A percentile compares a stretch with the other conserved stretches of the same genome.
phyloP scores from a whole-genome alignment of 2,329 filamentous ascomycete species.

The Fusarium anguioides region DNA sequence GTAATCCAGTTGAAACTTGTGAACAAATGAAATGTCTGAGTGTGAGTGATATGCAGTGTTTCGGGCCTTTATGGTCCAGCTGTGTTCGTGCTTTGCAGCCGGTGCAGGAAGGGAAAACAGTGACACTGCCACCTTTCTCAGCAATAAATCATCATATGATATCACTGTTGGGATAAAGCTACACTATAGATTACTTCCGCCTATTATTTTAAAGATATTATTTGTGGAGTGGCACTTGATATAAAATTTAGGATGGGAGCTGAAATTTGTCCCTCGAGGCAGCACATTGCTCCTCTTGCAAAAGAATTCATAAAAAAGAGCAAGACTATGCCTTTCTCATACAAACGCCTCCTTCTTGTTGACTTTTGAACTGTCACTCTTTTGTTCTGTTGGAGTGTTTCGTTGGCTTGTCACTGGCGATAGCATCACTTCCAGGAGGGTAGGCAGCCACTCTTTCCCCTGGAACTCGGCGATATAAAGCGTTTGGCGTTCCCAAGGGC shows the following conservation, averaged over 20 bases:
- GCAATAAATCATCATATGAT: neutral
- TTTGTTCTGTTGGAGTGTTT: neutral
- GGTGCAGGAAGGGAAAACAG: neutral
- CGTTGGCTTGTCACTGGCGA: slow-evolving; percentile 6
- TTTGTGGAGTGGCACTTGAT: neutral
- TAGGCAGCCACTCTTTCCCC: slow-evolving; percentile 4
- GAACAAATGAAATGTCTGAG: neutral
- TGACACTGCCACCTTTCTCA: neutral
- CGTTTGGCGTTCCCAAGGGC: neutral
- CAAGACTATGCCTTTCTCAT: too few relatives aligned
- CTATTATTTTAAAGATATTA: too few relatives aligned
- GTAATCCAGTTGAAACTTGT: neutral
- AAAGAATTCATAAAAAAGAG: neutral
- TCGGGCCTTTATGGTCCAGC: neutral
- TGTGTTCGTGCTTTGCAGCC: neutral
- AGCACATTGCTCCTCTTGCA: neutral
- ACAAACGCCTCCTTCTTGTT: fast-evolving
- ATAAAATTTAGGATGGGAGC: neutral
- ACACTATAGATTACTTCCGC: neutral
- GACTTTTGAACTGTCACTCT: neutral
- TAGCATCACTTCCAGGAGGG: neutral
- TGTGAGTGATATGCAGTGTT: neutral
- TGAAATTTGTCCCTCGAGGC: neutral
- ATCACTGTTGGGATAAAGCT: neutral
- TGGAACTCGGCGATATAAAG: neutral